Conservation (phyloP, 2,329 filamentous ascomycete genomes). For the Cadophora sp. region DNA sequence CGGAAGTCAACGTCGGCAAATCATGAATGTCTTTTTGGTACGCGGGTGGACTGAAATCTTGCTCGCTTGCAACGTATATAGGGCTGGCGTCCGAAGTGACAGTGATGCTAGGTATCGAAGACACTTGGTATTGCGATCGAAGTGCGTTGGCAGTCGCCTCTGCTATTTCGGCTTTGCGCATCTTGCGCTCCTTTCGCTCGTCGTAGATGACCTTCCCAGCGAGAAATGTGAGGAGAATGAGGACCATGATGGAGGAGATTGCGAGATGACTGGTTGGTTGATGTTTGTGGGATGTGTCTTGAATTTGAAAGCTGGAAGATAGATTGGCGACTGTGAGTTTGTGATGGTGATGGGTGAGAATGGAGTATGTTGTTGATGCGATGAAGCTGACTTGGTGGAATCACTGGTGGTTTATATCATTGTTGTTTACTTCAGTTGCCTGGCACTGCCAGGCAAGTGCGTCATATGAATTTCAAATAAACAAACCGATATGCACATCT, state of each 20-base stretch:
- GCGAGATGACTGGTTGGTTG: not conserved
- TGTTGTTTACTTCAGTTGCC: not conserved
- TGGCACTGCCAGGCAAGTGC: not conserved
- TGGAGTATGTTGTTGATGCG: not conserved
- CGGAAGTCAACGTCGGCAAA: not conserved
- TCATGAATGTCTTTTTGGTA: not conserved
- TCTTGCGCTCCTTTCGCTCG: slow-evolving; percentile 2
- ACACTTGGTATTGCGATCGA: not conserved
- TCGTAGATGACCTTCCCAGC: slow-evolving; percentile 15
- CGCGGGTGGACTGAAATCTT: not conserved
- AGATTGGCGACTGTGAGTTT: not conserved
- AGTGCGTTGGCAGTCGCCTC: slow-evolving; percentile 5
- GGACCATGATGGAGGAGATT: not conserved
- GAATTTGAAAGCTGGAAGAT: not conserved
- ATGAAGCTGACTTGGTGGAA: not conserved
- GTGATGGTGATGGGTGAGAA: not conserved
- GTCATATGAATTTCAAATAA: not conserved
- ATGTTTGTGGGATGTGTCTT: not conserved
- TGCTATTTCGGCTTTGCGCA: not conserved
- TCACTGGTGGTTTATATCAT: not conserved
- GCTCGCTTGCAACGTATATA: not conserved
- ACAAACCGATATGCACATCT: not conserved
- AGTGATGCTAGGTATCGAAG: not conserved
- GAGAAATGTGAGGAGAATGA: slow-evolving; percentile 3
- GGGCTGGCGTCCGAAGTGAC: not conserved